phyloP scores from a whole-genome alignment of 768 basidiomycete genomes.

The Suillus luteus region DNA sequence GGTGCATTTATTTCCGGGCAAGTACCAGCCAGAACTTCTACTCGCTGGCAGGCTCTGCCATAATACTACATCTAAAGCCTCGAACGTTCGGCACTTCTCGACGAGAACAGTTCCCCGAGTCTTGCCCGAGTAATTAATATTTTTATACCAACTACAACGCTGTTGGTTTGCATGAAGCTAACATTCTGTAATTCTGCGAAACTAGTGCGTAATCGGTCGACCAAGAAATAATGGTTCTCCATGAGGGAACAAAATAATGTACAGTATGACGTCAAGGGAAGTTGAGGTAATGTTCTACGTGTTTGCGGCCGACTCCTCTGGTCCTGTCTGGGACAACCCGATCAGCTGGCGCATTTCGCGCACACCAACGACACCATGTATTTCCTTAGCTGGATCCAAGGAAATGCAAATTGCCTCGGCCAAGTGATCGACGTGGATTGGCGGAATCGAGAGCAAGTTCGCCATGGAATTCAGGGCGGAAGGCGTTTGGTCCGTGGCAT shows the following conservation, averaged over 20 bases:
- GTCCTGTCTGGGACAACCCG: conserved; percentile 55
- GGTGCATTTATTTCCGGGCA: neutral
- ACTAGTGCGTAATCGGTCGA: neutral
- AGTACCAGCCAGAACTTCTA: neutral
- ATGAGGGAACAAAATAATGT: neutral
- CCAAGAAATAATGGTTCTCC: neutral
- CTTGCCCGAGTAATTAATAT: neutral
- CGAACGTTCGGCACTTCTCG: neutral
- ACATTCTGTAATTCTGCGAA: neutral
- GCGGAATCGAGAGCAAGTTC: conserved; percentile 79
- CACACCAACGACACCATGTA: conserved; percentile 71
- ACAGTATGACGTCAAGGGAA: neutral
- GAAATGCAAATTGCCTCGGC: conserved; percentile 78
- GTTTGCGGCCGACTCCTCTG: conserved; percentile 10
- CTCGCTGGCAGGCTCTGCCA: neutral
- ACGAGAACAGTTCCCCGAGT: neutral
- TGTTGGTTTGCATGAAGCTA: neutral
- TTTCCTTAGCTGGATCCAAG: conserved; percentile 48
- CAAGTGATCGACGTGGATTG: conserved; percentile 95
- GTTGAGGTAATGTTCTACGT: neutral
- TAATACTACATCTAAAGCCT: neutral
- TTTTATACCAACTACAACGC: neutral
- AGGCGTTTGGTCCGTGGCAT: conserved; percentile 31
- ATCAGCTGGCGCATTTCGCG: conserved; percentile 72
- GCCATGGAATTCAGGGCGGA: conserved; percentile 68